Evolutionary conservation across 805 yeast species (phyloP).

Genomic region (Kodamaea restingae): DNA sequence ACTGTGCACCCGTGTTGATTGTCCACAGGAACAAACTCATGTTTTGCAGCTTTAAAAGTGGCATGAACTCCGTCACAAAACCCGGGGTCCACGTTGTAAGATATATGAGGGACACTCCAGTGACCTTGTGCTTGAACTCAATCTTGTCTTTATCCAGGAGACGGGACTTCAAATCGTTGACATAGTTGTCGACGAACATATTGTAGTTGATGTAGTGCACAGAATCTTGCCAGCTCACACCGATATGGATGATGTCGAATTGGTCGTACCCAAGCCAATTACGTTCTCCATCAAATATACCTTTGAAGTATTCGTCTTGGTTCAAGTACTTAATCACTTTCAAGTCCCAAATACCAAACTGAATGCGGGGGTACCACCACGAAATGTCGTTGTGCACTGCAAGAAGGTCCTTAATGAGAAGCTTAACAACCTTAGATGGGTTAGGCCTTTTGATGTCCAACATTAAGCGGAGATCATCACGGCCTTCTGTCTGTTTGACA

Average conservation of each 20-base stretch:
- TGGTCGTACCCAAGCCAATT: slow-evolving; percentile 19
- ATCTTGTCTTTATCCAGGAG: slow-evolving; percentile 14
- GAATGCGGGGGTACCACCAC: slow-evolving; percentile 38
- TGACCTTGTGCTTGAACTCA: slow-evolving; percentile 21
- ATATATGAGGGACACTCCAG: slow-evolving; percentile 37
- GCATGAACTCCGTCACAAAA: slow-evolving; percentile 34
- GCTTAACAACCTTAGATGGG: slow-evolving; percentile 30
- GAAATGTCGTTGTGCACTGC: slow-evolving; percentile 25
- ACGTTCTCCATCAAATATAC: slow-evolving; percentile 14
- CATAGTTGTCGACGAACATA: slow-evolving; percentile 24
- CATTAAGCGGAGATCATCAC: slow-evolving; percentile 26
- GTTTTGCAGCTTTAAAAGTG: slow-evolving; percentile 29
- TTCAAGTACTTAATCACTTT: slow-evolving; percentile 35
- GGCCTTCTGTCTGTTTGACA: slow-evolving; percentile 16
- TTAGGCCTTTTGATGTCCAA: slow-evolving; percentile 39
- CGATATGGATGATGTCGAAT: slow-evolving; percentile 35
- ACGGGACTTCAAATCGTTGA: slow-evolving; percentile 9
- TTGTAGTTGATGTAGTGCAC: slow-evolving; percentile 33
- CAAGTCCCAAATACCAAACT: slow-evolving; percentile 41
- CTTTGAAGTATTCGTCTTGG: slow-evolving; percentile 34
- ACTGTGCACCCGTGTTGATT: slow-evolving; percentile 32
- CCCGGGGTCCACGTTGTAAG: slow-evolving; percentile 35
- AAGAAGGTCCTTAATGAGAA: slow-evolving; percentile 27
- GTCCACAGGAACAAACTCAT: slow-evolving; percentile 39
- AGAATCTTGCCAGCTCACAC: slow-evolving; percentile 32